These are phyloP conservation scores for Prunus mume DNA, from an alignment of 306 rosid genomes.

Conservation along the genomic window DNA sequence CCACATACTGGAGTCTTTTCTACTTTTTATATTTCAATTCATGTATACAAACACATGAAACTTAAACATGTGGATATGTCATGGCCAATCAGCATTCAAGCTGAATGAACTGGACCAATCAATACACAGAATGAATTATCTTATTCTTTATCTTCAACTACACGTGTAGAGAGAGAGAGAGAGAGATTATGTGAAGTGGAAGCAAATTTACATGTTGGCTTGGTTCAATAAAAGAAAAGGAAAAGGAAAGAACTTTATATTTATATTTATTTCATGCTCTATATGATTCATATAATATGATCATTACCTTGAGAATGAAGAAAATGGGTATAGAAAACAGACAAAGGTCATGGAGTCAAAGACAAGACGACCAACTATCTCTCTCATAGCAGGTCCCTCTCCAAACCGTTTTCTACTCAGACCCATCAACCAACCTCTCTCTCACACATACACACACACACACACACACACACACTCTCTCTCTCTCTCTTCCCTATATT, in stretches of 20 bases:
- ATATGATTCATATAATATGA: constrained; percentile 9
- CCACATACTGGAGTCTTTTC: constrained; percentile 5
- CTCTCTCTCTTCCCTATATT: constrained; percentile 62
- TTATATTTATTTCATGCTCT: background rate
- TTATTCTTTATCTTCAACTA: constrained; percentile 45
- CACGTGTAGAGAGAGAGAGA: constrained; percentile 50
- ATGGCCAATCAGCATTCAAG: constrained; percentile 26
- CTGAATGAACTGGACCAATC: constrained; percentile 15
- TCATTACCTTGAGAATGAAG: constrained; percentile 66
- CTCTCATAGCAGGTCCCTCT: constrained; percentile 60
- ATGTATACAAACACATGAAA: background rate
- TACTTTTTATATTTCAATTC: constrained; percentile 13
- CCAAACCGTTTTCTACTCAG: constrained; percentile 96
- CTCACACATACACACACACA: constrained; percentile 3
- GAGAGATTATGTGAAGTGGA: constrained; percentile 77
- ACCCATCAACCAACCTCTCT: constrained; percentile 79
- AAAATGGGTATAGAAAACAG: constrained; percentile 27
- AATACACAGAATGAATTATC: constrained; percentile 27
- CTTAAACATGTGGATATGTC: constrained; percentile 34
- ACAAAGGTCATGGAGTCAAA: constrained; percentile 69
- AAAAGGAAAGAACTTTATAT: background rate
- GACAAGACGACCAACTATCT: constrained; percentile 70
- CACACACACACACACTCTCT: constrained; percentile 31
- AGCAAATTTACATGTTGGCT: constrained; percentile 69
- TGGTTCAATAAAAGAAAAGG: constrained; percentile 50